Base-by-base conservation (phyloP, 331 rosid genomes). In the Prunus yedoensis region DNA sequence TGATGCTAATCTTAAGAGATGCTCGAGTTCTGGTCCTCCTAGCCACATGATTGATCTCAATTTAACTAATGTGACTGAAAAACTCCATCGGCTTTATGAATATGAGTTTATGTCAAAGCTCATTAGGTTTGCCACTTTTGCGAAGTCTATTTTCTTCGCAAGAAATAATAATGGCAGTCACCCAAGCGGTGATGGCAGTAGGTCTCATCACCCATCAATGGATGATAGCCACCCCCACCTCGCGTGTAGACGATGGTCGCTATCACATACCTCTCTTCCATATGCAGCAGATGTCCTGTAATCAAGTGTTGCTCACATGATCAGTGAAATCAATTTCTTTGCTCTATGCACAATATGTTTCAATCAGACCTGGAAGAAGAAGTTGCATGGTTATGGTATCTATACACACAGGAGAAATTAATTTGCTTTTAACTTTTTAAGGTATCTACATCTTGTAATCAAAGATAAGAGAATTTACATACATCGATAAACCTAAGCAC, bases 1-100 rank as follows among this genome's bases (percentile, higher is more conserved):
- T 63, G 78, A 63, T 50, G 68, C 71, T 71, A 54, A 20, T 56
- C 75, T 56, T 38, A 13, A 41, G 20, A 68, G 72, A 23, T 46
- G 72, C 57, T 35, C 38, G 53, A 56, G 51, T 56, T n/a, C 23
- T 30, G 70, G 41, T 35, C 41, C 45, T n/a, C 2, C 21, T 74
- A 12, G 51, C 9, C 51, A 62, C 78, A 16, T 74, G 71, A 62
- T 74, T 50, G 32, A 56, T 16, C 52, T 32, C 64, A 54, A 54
- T 71, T 27, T 35, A 35, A 63, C 38, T 35, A 23, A 23, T 58
- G 63, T 58, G 63, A 58, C 14, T 23, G 63, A 7, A 35, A 35
- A 35, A 35, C 8, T 35, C 41, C 41, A 35, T 35, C 41, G 52
- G 15, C 16, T 47, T 47, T 10, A 47, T 47, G 51, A 47, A 47